A percentile compares a stretch with the other conserved stretches of the same genome.
Evolutionary conservation across 805 yeast species (phyloP).

Genomic region (Metschnikowia orientalis): DNA sequence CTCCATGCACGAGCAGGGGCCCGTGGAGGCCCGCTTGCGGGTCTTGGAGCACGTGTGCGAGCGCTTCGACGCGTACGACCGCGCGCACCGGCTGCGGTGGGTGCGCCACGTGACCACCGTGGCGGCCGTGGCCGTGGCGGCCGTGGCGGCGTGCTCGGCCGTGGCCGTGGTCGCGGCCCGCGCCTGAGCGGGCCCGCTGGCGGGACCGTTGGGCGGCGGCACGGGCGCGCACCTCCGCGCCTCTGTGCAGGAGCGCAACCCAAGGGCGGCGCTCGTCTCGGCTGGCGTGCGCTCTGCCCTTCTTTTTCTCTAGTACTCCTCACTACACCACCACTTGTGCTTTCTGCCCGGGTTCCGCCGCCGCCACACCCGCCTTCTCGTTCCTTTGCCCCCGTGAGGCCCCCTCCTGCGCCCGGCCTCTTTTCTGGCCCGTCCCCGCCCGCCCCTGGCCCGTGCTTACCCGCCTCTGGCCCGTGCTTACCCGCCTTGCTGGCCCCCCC

Average conservation of each 20-base stretch:
- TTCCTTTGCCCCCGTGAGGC: no score
- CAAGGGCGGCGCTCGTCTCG: no score
- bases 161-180: no score
- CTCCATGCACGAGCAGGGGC: slow-evolving; percentile 23
- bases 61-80: slow-evolving; percentile 26
- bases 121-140: slow-evolving; percentile 17
- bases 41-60: slow-evolving; percentile 29
- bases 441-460: neutral
- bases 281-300: no score
- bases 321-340: no score
- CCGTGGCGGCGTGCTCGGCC: slow-evolving; percentile 8
- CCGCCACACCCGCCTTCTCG: no score
- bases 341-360: no score
- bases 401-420: no score
- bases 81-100: slow-evolving; percentile 22
- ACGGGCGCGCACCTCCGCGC: slow-evolving; percentile 1
- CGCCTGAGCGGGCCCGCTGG: no score
- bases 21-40: slow-evolving; percentile 26
- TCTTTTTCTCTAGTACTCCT: no score
- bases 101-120: slow-evolving; percentile 26
- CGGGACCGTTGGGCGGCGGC: slow-evolving; percentile 3
- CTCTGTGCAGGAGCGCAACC: slow-evolving; percentile 1
- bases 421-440: neutral
- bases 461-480: neutral
- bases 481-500: neutral